These are phyloP conservation scores for Cladochytrium replicatum DNA, from an alignment of 192 early-diverging fungal genomes.

Conservation along the genomic window DNA sequence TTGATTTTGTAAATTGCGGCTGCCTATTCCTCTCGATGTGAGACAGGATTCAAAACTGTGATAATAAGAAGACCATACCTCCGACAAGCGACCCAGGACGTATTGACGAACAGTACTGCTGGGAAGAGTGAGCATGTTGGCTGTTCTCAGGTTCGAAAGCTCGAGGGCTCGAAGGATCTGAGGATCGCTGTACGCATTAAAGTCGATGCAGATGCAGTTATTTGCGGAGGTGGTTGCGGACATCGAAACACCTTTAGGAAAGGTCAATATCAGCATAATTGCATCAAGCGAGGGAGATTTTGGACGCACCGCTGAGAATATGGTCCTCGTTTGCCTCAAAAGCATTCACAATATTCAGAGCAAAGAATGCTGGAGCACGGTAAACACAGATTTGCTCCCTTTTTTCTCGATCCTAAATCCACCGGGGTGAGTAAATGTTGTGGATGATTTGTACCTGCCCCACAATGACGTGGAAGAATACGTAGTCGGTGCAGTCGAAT, in stretches of 20 bases:
- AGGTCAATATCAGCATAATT: too few relatives aligned
- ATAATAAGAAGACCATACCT: slow-evolving; percentile 1
- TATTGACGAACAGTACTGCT: slow-evolving; percentile 13
- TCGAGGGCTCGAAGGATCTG: slow-evolving; percentile 15
- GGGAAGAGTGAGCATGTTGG: slow-evolving; percentile 15
- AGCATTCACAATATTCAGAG: slow-evolving; percentile 15
- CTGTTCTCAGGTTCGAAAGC: slow-evolving; percentile 13
- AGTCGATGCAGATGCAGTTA: slow-evolving; percentile 12
- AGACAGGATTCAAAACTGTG: too few relatives aligned
- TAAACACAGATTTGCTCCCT: slow-evolving; percentile 11
- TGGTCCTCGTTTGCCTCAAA: slow-evolving; percentile 7
- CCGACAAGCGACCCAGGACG: slow-evolving; percentile 11
- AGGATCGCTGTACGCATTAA: slow-evolving; percentile 14
- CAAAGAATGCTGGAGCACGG: slow-evolving; percentile 10
- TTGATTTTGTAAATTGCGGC: slow-evolving; percentile 16
- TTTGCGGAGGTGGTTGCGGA: too few relatives aligned
- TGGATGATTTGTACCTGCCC: neutral
- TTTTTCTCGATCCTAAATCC: slow-evolving; percentile 12
- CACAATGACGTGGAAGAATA: slow-evolving; percentile 21
- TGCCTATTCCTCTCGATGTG: too few relatives aligned
- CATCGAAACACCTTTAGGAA: too few relatives aligned
- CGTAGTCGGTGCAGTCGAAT: slow-evolving; percentile 11
- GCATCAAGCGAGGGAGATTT: too few relatives aligned
- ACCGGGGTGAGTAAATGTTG: neutral
- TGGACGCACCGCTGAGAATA: too few relatives aligned